phyloP scores from a whole-genome alignment of 2,329 filamentous ascomycete species.

The Teratosphaeria viscida region DNA sequence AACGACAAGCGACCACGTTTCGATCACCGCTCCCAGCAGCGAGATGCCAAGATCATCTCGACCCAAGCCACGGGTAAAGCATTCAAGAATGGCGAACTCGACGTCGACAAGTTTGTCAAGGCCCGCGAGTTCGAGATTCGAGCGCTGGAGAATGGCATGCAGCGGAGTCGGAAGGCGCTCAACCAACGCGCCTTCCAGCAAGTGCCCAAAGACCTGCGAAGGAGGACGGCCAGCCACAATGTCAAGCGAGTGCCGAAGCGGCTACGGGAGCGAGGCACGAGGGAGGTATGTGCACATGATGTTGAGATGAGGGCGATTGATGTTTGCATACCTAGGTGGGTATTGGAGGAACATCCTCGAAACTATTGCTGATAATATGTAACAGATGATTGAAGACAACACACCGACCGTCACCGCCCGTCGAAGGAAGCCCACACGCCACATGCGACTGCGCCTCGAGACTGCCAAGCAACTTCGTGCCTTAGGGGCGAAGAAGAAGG shows the following conservation, averaged over 20 bases:
- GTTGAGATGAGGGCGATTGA: neutral
- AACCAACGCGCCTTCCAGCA: constrained; percentile 77
- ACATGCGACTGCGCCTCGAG: constrained; percentile 56
- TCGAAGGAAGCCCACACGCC: constrained; percentile 47
- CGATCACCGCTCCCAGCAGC: constrained; percentile 18
- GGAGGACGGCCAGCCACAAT: constrained; percentile 91
- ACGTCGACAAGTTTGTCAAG: constrained; percentile 73
- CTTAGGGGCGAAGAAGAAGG: constrained; percentile 43
- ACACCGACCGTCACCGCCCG: constrained; percentile 66
- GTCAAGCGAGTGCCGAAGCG: constrained; percentile 77
- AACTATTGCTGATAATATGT: neutral
- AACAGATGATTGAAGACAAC: constrained; percentile 78
- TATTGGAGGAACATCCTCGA: neutral
- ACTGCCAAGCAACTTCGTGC: constrained; percentile 61
- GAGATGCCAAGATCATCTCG: constrained; percentile 37
- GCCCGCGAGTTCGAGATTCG: constrained; percentile 83
- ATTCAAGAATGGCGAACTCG: constrained; percentile 63
- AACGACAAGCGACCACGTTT: neutral
- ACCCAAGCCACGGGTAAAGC: constrained; percentile 42
- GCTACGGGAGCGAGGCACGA: constrained; percentile 56
- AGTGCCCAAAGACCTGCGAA: constrained; percentile 71
- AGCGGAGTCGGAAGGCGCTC: constrained; percentile 53
- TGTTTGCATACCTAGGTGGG: constrained; percentile 9
- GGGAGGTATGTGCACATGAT: constrained; percentile 34
- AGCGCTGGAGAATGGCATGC: constrained; percentile 73